Evolutionary conservation across 805 yeast genomes (phyloP), one percentile per base, ranked within the genome.

Genomic region (Saccharomycodes ludwigii): DNA sequence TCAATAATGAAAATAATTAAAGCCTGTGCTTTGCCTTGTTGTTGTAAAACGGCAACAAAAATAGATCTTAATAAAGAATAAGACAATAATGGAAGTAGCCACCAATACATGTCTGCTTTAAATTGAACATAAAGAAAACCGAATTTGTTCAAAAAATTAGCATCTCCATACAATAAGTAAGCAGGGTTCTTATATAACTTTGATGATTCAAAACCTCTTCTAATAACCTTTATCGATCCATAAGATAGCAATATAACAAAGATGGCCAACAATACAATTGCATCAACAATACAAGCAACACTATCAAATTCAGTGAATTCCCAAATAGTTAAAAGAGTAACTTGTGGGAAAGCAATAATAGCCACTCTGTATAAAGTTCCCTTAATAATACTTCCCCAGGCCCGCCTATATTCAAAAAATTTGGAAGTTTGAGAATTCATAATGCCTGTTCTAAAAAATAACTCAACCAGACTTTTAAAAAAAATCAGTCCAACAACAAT

Each of bases 81-180:
- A 6, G 59, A 27, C 44, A 88, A 60, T 29, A 75, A 53, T 15
- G 82, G 71, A 2, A 71, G 55, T 34, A 86, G 66, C 71, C 88
- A 91, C 66, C 78, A 91, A 59, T 79, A 91, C 39, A 73, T 68
- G 33, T 78, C 81, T 7, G 97, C 96, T 40, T 83, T 69, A 63
- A 71, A 91, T 59, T 85, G 95, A 21, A 85, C 84, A 47, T 91
- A 91, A 41, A 91, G 55, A 58, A 91, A 91, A 0, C 98, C 98
- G 60, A 78, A 88, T 47, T 81, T 72, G 65, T 84, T 83, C 44
- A 91, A 65, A 37, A 82, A 72, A 27, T 65, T 70, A 4, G 76
- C 68, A 50, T 91, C 94, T 29, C 97, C 95, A 48, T 69, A 91
- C 39, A 91, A 66, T 38, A 85, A 63, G 50, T 83, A 88, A 1